Base-by-base conservation (phyloP, 768 basidiomycete genomes). In the Neoboletus subvelutipes region DNA sequence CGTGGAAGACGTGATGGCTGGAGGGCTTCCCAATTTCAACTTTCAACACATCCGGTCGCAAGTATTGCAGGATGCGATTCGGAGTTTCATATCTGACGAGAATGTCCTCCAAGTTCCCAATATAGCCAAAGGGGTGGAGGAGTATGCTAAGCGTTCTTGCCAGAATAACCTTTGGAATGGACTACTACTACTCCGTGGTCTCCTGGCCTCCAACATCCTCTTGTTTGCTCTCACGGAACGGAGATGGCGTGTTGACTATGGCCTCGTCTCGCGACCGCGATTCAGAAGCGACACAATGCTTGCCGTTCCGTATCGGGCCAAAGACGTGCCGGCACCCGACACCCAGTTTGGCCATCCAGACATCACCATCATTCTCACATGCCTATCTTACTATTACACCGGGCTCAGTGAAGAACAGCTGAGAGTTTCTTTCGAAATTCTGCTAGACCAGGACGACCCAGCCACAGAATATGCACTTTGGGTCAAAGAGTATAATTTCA, bases 61-160 rank as follows among this genome's bases (percentile, higher is more conserved):
- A 4, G 11, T 5, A 2, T 12, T 60, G 1, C 49, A 29, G 1
- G 18, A 9, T 4, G 52, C 55, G 5, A 56, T 67, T 13, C 34
- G 39, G 2, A 26, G 50, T 5, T 71, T 69, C 39, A 52, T 70
- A 12, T 33, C 31, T 3, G 31, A 33, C 31, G 12, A 33, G 31
- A 12, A 33, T 33, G 31, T 33, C 12, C 31, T 43, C 40, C 40
- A 40, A 40, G n/a, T 40, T 31, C n/a, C 37, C 2, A 24, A 36
- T 4, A 56, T 50, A 15, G 47, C 53, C 15, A 34, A 29, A n/a
- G 24, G 10, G 13, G 64, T 63, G 2, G 43, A 60, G 45, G 41
- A 55, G 13, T 48, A 47, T 8, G 41, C 52, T 43, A 36, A 36
- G 7, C 0, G 1, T n/a, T 31, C 29, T 22, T 7, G 12, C 3